Conservation (phyloP, 2,329 filamentous ascomycete genomes). For the Aspergillus fumigatus region DNA sequence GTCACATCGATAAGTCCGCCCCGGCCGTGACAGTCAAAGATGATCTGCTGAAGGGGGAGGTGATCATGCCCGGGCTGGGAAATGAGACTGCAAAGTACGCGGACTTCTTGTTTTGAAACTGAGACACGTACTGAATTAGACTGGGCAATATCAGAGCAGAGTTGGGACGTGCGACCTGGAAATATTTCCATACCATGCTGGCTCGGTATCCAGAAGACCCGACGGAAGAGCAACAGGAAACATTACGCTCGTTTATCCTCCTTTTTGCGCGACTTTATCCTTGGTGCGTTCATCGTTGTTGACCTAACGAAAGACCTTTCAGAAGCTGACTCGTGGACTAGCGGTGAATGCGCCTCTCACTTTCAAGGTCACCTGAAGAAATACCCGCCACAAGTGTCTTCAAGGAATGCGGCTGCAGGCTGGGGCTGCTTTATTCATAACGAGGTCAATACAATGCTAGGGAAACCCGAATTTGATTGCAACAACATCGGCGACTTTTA, state of each 20-base stretch:
- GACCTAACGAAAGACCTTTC: neutral
- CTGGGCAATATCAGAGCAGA: conserved; percentile 47
- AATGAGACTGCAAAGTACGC: conserved; percentile 47
- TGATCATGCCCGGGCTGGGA: conserved; percentile 45
- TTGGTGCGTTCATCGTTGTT: conserved; percentile 42
- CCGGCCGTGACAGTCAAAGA: conserved; percentile 24
- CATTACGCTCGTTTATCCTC: conserved; percentile 57
- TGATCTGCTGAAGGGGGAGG: conserved; percentile 39
- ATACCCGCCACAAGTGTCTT: conserved; percentile 61
- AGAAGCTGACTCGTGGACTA: conserved; percentile 23
- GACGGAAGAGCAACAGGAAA: conserved; percentile 55
- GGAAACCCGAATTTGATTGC: conserved; percentile 60
- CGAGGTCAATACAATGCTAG: conserved; percentile 58
- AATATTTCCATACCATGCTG: conserved; percentile 63
- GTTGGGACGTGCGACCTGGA: conserved; percentile 62
- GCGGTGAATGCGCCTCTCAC: conserved; percentile 62
- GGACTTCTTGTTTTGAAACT: neutral
- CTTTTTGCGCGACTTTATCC: conserved; percentile 63
- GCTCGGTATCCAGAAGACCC: conserved; percentile 62
- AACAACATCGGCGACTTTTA: conserved; percentile 63
- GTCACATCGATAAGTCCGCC: conserved; percentile 33
- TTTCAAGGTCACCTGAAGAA: conserved; percentile 58
- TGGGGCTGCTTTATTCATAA: conserved; percentile 67
- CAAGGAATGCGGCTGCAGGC: conserved; percentile 57
- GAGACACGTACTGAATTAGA: conserved; percentile 4